A percentile compares a stretch with the other conserved stretches of the same genome.
Conservation (phyloP, 495 filamentous ascomycete species). For the Baudoinia panamericana region DNA sequence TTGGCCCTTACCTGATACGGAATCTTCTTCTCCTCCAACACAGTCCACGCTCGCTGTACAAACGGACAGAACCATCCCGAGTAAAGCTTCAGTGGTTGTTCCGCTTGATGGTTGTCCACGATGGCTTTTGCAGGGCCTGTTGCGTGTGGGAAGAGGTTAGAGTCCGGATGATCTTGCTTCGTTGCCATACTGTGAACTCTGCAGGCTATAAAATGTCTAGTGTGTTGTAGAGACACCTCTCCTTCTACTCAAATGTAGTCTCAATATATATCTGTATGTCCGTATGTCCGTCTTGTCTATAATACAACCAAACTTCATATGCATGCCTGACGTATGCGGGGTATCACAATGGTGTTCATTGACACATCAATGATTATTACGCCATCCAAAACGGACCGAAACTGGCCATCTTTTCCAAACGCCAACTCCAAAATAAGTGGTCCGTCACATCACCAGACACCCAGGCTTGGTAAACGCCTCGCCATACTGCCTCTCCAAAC, state of each 20-base stretch:
- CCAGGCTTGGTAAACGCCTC: constrained; percentile 16
- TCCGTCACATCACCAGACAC: constrained; percentile 13
- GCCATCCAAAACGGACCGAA: too few species aligned
- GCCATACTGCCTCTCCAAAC: constrained; percentile 11
- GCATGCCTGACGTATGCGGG: constrained; percentile 6
- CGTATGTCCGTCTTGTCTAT: too few species aligned
- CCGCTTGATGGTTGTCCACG: constrained; percentile 36
- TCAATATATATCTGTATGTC: too few species aligned
- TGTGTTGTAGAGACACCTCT: too few species aligned
- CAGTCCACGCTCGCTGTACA: constrained; percentile 54
- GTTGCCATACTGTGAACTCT: constrained; percentile 13
- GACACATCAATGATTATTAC: not conserved
- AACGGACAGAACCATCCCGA: constrained; percentile 35
- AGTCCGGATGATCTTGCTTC: constrained; percentile 29
- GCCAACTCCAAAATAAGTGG: too few species aligned
- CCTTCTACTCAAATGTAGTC: too few species aligned
- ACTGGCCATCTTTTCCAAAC: too few species aligned
- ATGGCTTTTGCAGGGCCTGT: constrained; percentile 38
- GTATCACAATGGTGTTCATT: not conserved
- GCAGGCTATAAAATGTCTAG: too few species aligned
- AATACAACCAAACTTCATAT: too few species aligned
- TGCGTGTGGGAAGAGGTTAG: constrained; percentile 39
- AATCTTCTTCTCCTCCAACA: constrained; percentile 55
- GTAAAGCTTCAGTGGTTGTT: constrained; percentile 48
- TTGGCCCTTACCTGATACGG: constrained; percentile 63